Conservation (phyloP, 257 asterid genomes). For the Nicotiana knightiana region DNA sequence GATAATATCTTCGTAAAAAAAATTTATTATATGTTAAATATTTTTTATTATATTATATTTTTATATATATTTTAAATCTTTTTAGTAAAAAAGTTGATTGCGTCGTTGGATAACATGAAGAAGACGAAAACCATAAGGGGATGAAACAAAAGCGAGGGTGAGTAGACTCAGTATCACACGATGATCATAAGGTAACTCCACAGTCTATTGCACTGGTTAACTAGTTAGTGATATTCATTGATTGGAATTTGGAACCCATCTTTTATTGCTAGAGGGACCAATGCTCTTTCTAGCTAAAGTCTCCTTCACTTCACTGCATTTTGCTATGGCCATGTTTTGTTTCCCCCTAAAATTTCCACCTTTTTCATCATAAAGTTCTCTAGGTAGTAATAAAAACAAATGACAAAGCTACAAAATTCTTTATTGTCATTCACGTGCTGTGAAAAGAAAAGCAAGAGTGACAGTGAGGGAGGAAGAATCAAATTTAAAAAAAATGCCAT, state of each 20-base stretch:
- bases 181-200: slow-evolving; percentile 9
- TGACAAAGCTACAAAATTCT: slow-evolving; percentile 68
- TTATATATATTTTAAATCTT: too few species aligned
- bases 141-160: slow-evolving; percentile 35
- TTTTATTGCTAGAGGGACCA: slow-evolving; percentile 57
- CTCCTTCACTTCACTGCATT: slow-evolving; percentile 38
- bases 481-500: neutral
- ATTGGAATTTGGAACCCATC: slow-evolving; percentile 16
- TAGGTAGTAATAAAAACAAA: slow-evolving; percentile 50
- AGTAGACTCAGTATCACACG: neutral
- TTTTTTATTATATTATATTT: too few species aligned
- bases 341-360: slow-evolving; percentile 16
- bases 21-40: too few species aligned
- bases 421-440: slow-evolving; percentile 68
- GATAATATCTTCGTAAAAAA: too few species aligned
- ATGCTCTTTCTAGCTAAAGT: slow-evolving; percentile 1
- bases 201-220: slow-evolving; percentile 28
- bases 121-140: neutral
- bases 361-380: slow-evolving; percentile 11
- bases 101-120: too few species aligned
- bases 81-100: too few species aligned
- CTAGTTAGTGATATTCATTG: slow-evolving; percentile 42
- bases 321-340: slow-evolving; percentile 3
- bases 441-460: neutral
- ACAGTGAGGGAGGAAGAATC: neutral